Conservation (phyloP, 2,329 filamentous ascomycete genomes). For the Aspergillus tanneri region DNA sequence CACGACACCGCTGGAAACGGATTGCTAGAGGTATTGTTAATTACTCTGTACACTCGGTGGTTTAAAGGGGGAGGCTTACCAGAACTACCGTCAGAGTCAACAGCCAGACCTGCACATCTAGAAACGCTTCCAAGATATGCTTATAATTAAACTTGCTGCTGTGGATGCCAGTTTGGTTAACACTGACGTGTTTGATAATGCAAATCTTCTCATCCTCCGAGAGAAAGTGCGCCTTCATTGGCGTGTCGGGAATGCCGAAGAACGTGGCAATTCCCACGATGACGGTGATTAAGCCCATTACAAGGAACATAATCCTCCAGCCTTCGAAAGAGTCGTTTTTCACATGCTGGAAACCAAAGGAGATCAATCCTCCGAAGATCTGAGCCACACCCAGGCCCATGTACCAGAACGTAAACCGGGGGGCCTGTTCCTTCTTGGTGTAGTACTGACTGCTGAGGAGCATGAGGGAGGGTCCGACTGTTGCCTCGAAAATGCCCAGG, state of each 20-base stretch:
- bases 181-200: slow-evolving; percentile 18
- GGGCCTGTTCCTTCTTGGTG: slow-evolving; percentile 26
- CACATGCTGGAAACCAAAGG: slow-evolving; percentile 32
- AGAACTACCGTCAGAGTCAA: slow-evolving; percentile 33
- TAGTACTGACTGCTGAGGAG: slow-evolving; percentile 33
- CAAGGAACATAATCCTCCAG: slow-evolving; percentile 33
- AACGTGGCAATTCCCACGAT: slow-evolving; percentile 21
- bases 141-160: slow-evolving; percentile 23
- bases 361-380: slow-evolving; percentile 31
- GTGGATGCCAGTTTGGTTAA: slow-evolving; percentile 22
- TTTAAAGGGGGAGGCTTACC: slow-evolving; percentile 10
- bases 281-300: slow-evolving; percentile 27
- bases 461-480: slow-evolving; percentile 29
- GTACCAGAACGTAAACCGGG: slow-evolving; percentile 32
- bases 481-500: slow-evolving; percentile 55
- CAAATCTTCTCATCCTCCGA: slow-evolving; percentile 18
- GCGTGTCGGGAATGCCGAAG: slow-evolving; percentile 23
- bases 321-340: slow-evolving; percentile 19
- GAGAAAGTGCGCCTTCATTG: slow-evolving; percentile 25
- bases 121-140: slow-evolving; percentile 22
- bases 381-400: slow-evolving; percentile 30
- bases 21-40: background rate
- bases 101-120: slow-evolving; percentile 24
- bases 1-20: slow-evolving; percentile 47
- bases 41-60: background rate